phyloP scores from a whole-genome alignment of 345 rosid species.

The Aquilaria sinensis region DNA sequence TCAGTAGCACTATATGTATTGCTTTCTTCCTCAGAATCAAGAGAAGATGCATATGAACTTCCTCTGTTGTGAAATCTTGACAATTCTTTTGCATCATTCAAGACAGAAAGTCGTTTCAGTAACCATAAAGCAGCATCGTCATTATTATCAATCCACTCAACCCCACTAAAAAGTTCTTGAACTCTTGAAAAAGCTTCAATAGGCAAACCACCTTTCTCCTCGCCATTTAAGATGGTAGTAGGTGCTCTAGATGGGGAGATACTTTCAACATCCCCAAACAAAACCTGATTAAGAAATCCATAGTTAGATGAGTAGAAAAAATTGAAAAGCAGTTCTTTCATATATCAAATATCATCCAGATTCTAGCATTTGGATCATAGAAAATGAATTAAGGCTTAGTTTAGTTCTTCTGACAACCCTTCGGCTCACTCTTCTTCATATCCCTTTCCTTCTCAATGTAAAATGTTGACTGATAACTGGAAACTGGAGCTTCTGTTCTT shows the following conservation, averaged over 20 bases:
- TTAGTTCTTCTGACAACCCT: too few species aligned
- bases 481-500: too few species aligned
- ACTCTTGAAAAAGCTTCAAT: slow-evolving; percentile 97
- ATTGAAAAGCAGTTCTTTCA: neutral
- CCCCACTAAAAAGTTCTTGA: slow-evolving; percentile 90
- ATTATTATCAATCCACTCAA: slow-evolving; percentile 76
- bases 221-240: slow-evolving; percentile 66
- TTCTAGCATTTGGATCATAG: too few species aligned
- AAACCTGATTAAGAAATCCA: slow-evolving; percentile 45
- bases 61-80: slow-evolving; percentile 66
- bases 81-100: slow-evolving; percentile 75
- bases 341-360: neutral
- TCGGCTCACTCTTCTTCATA: too few species aligned
- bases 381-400: too few species aligned
- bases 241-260: slow-evolving; percentile 60
- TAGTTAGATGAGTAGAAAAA: slow-evolving; percentile 9
- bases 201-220: slow-evolving; percentile 96
- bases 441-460: too few species aligned
- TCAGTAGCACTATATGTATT: slow-evolving; percentile 89
- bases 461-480: too few species aligned
- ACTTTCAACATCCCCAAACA: slow-evolving; percentile 89
- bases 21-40: slow-evolving; percentile 90
- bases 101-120: slow-evolving; percentile 82
- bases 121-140: slow-evolving; percentile 97
- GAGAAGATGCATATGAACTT: slow-evolving; percentile 56